These are phyloP conservation scores for Puccinia triticina DNA, from an alignment of 1,284 basidiomycete species.

Conservation along the genomic window DNA sequence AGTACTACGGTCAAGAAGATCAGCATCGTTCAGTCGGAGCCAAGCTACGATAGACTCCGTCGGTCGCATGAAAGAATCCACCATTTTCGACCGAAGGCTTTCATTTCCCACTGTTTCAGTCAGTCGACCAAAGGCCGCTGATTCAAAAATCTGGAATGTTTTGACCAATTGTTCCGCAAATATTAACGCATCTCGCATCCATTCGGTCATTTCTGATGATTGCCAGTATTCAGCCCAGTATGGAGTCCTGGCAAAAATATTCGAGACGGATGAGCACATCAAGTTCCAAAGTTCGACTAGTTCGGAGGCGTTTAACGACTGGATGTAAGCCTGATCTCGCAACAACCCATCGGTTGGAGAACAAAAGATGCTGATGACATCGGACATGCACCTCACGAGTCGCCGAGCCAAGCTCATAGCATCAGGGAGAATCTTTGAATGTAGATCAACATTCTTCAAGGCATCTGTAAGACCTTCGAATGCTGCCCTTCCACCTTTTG, in stretches of 20 bases:
- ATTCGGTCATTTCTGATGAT: constrained; percentile 80
- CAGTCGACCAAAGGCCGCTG: constrained; percentile 64
- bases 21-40: constrained; percentile 79
- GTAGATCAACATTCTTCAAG: constrained; percentile 69
- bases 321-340: constrained; percentile 66
- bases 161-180: constrained; percentile 82
- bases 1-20: constrained; percentile 55
- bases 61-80: constrained; percentile 75
- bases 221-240: constrained; percentile 79
- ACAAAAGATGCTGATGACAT: constrained; percentile 84
- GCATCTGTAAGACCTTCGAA: constrained; percentile 72
- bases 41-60: constrained; percentile 77
- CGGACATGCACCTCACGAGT: constrained; percentile 84
- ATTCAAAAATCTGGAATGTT: constrained; percentile 76
- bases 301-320: constrained; percentile 61
- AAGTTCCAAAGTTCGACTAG: constrained; percentile 74
- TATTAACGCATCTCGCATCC: constrained; percentile 96
- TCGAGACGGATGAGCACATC: constrained; percentile 76
- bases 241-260: constrained; percentile 80
- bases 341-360: constrained; percentile 72
- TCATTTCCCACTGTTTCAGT: constrained; percentile 20
- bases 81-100: constrained; percentile 69
- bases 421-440: constrained; percentile 72
- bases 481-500: constrained; percentile 68
- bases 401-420: constrained; percentile 82